phyloP scores from a whole-genome alignment of 192 early-diverging fungal genomes.

The Coemansia sp. region DNA sequence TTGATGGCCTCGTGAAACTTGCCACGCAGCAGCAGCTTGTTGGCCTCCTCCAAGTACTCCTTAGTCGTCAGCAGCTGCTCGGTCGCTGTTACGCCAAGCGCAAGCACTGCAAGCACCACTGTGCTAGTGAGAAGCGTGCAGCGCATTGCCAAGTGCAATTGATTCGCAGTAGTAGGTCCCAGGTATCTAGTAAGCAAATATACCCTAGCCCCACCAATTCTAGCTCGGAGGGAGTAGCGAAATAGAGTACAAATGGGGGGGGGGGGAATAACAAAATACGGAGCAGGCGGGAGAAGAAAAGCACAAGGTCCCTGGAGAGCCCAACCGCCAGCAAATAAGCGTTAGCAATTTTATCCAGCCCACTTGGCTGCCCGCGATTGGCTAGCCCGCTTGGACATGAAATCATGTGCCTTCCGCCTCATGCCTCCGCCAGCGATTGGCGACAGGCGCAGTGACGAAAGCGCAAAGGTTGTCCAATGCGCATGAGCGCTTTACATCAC shows the following conservation, averaged over 20 bases:
- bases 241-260: no score
- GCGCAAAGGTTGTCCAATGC: not conserved
- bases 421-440: not conserved
- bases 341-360: not conserved
- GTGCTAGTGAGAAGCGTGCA: constrained; percentile 36
- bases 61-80: constrained; percentile 38
- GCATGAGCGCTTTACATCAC: not conserved
- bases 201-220: not conserved
- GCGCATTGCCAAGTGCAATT: constrained; percentile 21
- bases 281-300: not conserved
- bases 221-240: not conserved
- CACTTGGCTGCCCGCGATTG: constrained; percentile 41
- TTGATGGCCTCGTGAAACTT: constrained; percentile 40
- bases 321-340: not conserved
- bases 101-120: constrained; percentile 31
- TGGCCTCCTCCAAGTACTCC: constrained; percentile 52
- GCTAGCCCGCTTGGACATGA: not conserved
- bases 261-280: constrained; percentile 4
- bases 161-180: not conserved
- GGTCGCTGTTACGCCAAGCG: constrained; percentile 16
- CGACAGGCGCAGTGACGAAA: not conserved
- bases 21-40: constrained; percentile 40
- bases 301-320: not conserved
- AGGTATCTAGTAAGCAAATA: not conserved
- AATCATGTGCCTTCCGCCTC: constrained; percentile 7